Percentiles rank a stretch among this genome's conserved stretches.
Evolutionary conservation across 108 stramenopile genomes (phyloP).

Genomic region (Cyclostephanos invisitatus): DNA sequence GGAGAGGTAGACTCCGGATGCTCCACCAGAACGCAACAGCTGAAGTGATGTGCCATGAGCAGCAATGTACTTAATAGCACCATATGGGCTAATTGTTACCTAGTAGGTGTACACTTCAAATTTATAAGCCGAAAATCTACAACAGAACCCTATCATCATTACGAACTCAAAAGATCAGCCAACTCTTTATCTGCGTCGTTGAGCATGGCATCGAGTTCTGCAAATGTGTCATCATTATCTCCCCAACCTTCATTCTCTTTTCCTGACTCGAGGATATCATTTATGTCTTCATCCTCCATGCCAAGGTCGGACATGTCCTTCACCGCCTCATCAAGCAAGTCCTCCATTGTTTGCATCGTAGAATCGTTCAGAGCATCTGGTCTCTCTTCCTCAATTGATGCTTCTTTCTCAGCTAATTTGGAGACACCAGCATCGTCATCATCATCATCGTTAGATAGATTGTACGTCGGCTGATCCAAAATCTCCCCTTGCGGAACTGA

Average conservation of each 20-base stretch:
- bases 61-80: too few species aligned
- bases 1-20: too few species aligned
- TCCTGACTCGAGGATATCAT: slow-evolving; percentile 35
- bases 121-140: neutral
- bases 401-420: slow-evolving; percentile 3
- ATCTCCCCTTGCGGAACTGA: slow-evolving; percentile 71
- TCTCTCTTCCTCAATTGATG: slow-evolving; percentile 44
- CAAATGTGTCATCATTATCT: slow-evolving; percentile 61
- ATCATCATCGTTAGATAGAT: slow-evolving; percentile 49
- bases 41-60: neutral
- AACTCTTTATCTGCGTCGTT: slow-evolving; percentile 83
- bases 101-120: slow-evolving; percentile 2
- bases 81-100: too few species aligned
- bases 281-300: slow-evolving; percentile 47
- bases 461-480: slow-evolving; percentile 51
- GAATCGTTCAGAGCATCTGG: slow-evolving; percentile 40
- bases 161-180: slow-evolving; percentile 74
- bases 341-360: slow-evolving; percentile 55
- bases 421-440: slow-evolving; percentile 41
- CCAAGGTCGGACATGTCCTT: slow-evolving; percentile 65
- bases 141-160: neutral
- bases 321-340: slow-evolving; percentile 73
- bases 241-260: slow-evolving; percentile 27
- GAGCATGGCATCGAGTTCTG: slow-evolving; percentile 86
- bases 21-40: neutral